These are phyloP conservation scores for Xylaria curta DNA, from an alignment of 495 filamentous ascomycete species.

Conservation along the genomic window DNA sequence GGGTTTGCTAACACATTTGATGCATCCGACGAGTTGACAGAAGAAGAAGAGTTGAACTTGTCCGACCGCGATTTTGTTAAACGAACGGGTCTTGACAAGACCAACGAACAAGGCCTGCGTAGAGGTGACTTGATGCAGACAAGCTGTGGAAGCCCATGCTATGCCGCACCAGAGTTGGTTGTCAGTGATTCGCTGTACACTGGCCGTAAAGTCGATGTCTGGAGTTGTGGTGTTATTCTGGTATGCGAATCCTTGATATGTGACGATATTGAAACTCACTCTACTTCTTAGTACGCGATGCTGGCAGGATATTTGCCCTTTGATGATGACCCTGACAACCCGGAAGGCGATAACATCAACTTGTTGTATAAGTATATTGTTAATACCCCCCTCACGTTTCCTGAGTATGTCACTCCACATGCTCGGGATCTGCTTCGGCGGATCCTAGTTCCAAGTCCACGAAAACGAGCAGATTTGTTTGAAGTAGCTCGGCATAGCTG, in stretches of 20 bases:
- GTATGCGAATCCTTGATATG: constrained; percentile 59
- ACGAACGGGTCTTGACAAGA: constrained; percentile 72
- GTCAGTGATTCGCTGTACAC: constrained; percentile 98
- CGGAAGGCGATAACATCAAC: constrained; percentile 99
- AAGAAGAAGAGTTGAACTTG: constrained; percentile 88
- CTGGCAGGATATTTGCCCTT: constrained; percentile 98
- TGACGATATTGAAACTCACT: constrained; percentile 1
- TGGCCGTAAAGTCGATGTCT: constrained; percentile 96
- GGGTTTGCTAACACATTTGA: constrained; percentile 99
- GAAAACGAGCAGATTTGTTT: constrained; percentile 94
- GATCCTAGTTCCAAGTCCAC: constrained; percentile 94
- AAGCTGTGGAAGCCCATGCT: constrained; percentile 87
- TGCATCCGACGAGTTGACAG: constrained; percentile 81
- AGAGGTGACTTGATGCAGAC: constrained; percentile 82
- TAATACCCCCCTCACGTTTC: constrained; percentile 94
- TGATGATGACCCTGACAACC: constrained; percentile 97
- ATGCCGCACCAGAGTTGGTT: constrained; percentile 95
- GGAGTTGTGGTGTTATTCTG: constrained; percentile 98
- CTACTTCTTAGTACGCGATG: constrained; percentile 87
- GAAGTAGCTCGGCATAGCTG: constrained; percentile 98
- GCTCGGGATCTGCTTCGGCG: constrained; percentile 89
- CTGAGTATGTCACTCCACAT: constrained; percentile 98
- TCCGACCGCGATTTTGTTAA: constrained; percentile 85
- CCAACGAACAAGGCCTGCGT: constrained; percentile 61
- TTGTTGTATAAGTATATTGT: constrained; percentile 99